phyloP scores from a whole-genome alignment of 768 basidiomycete genomes.

The Calocybe indica region DNA sequence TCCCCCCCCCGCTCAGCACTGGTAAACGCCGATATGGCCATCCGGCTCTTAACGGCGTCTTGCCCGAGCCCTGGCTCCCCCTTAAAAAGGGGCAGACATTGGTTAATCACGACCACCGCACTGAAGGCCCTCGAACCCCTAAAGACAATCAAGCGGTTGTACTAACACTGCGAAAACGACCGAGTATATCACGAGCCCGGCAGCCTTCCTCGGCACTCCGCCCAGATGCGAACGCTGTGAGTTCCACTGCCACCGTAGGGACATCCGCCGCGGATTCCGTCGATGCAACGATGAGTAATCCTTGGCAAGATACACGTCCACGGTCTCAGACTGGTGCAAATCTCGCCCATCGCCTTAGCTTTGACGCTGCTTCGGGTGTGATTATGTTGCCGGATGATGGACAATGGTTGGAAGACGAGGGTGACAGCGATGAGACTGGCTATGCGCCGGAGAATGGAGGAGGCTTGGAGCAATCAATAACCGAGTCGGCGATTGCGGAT shows the following conservation, averaged over 20 bases:
- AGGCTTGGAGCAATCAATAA: slow-evolving; percentile 22
- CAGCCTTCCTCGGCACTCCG: slow-evolving; percentile 11
- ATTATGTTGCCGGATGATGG: slow-evolving; percentile 80
- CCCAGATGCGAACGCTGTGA: slow-evolving; percentile 12
- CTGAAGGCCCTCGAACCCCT: slow-evolving; percentile 26
- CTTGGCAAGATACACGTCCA: slow-evolving; percentile 56
- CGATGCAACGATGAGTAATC: slow-evolving; percentile 36
- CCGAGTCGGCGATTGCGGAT: slow-evolving; percentile 12
- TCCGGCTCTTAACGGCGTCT: slow-evolving; percentile 87
- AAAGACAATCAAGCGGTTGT: slow-evolving; percentile 66
- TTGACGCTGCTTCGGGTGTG: slow-evolving; percentile 81
- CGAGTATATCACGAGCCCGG: slow-evolving; percentile 41
- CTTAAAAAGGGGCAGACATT: slow-evolving; percentile 77
- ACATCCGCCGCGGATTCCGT: slow-evolving; percentile 8
- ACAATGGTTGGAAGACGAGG: slow-evolving; percentile 55
- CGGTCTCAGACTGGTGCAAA: slow-evolving; percentile 10
- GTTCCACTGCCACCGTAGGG: slow-evolving; percentile 6
- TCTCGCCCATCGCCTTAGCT: slow-evolving; percentile 65
- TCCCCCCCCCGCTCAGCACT: slow-evolving; percentile 46
- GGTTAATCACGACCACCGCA: slow-evolving; percentile 47
- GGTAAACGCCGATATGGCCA: slow-evolving; percentile 93
- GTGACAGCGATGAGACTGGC: slow-evolving; percentile 38
- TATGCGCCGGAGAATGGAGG: slow-evolving; percentile 30
- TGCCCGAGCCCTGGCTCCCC: slow-evolving; percentile 94
- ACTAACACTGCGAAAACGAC: slow-evolving; percentile 72